Evolutionary conservation across 768 basidiomycete genomes (phyloP).

Genomic region (Calocera cornea): DNA sequence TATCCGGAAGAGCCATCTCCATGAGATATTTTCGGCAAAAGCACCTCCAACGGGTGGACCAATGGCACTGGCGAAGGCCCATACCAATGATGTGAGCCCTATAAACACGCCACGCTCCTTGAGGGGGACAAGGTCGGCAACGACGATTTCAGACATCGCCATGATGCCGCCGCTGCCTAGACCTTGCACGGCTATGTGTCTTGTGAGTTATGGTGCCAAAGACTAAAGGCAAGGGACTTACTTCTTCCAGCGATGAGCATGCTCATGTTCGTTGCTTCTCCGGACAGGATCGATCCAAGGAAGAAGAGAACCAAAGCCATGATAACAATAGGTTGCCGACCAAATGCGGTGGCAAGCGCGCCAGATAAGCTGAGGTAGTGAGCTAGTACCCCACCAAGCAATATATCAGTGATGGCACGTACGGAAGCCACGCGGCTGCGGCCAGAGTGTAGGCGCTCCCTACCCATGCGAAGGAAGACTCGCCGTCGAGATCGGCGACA

Average conservation of each 20-base stretch:
- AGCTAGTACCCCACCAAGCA: background rate
- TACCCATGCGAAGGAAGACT: constrained; percentile 29
- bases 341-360: constrained; percentile 28
- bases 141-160: constrained; percentile 30
- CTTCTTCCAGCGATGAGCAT: constrained; percentile 18
- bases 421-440: constrained; percentile 30
- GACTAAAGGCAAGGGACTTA: background rate
- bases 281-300: constrained; percentile 17
- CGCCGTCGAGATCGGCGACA: constrained; percentile 15
- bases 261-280: constrained; percentile 17
- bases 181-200: constrained; percentile 20
- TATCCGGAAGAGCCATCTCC: constrained; percentile 23
- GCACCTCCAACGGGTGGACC: constrained; percentile 16
- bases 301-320: constrained; percentile 25
- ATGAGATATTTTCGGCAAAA: constrained; percentile 14
- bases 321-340: constrained; percentile 27
- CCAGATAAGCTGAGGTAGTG: background rate
- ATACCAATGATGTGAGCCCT: constrained; percentile 20
- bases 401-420: constrained; percentile 13
- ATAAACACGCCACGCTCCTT: constrained; percentile 32
- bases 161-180: constrained; percentile 30
- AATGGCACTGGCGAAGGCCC: constrained; percentile 15
- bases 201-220: background rate
- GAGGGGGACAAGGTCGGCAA: constrained; percentile 36
- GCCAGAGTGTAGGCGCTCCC: constrained; percentile 33